phyloP scores from a whole-genome alignment of 805 yeast genomes.

The Myxozyma vanderwaltii region DNA sequence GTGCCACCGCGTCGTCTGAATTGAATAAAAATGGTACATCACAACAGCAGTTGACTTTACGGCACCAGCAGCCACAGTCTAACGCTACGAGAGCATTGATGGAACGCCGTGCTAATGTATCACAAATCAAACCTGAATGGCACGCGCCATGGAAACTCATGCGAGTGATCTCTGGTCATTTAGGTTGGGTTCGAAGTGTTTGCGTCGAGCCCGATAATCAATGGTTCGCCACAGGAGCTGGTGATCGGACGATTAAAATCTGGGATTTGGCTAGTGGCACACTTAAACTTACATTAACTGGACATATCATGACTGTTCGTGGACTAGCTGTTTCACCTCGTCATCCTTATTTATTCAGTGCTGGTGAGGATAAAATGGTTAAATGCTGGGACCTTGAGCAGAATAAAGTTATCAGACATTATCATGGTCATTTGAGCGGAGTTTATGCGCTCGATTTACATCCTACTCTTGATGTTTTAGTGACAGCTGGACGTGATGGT shows the following conservation, averaged over 20 bases:
- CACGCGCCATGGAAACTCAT: slow-evolving; percentile 72
- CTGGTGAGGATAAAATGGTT: slow-evolving; percentile 90
- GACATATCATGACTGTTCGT: slow-evolving; percentile 88
- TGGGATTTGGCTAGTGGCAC: slow-evolving; percentile 83
- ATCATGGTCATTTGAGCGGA: slow-evolving; percentile 92
- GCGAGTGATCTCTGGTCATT: slow-evolving; percentile 81
- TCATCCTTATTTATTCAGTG: slow-evolving; percentile 86
- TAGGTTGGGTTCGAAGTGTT: slow-evolving; percentile 88
- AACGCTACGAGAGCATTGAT: slow-evolving; percentile 22
- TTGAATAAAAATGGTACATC: background rate
- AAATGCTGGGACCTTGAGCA: slow-evolving; percentile 96
- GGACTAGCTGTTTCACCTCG: slow-evolving; percentile 69
- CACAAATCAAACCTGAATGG: slow-evolving; percentile 41
- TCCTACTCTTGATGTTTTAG: slow-evolving; percentile 80
- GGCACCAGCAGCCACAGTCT: slow-evolving; percentile 12
- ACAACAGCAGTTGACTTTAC: slow-evolving; percentile 7
- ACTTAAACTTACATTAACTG: slow-evolving; percentile 75
- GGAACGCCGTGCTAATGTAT: slow-evolving; percentile 27
- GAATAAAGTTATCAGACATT: slow-evolving; percentile 77
- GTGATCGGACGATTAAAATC: slow-evolving; percentile 82
- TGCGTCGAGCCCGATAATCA: slow-evolving; percentile 82
- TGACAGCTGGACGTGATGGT: slow-evolving; percentile 87
- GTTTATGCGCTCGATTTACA: slow-evolving; percentile 82
- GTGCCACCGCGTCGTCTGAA: background rate
- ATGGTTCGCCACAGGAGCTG: slow-evolving; percentile 91